Evolutionary conservation across 1,284 basidiomycete genomes (phyloP), one percentile per base, ranked within the genome.

Genomic region (Macrocystidia cucumis): DNA sequence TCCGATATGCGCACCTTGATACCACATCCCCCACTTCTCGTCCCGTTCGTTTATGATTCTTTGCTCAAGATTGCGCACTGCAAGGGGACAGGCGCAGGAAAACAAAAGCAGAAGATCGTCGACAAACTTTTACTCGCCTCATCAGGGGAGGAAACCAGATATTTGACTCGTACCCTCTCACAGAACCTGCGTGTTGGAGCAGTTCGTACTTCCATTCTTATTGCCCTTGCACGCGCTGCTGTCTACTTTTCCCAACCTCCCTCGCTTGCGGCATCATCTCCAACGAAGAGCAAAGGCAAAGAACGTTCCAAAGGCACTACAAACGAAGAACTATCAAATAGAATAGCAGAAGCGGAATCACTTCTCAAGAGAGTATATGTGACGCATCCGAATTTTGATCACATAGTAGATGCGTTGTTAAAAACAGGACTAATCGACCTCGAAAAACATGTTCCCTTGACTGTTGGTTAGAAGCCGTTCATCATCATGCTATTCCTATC

Each of bases 101-200:
- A 76, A 47, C 67, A 76, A 42, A 93, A 91, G 54, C 82, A 86
- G 32, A 74, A 77, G 28, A 69, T 89, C 18, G 83, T 92, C 2
- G 81, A 91, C 47, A 83, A 78, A 49, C 68, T 96, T 23, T 71
- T 96, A 17, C 77, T 96, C 2, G 74, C 89, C 5, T 82, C 89
- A 1, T 76, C 73, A 38, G 92, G 91, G 8, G 92, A 96, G 54
- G 91, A 97, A 60, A 72, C 76, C 13, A 73, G 91, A 19, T 97
- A 81, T 49, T 65, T 96, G 12, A 84, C 87, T 20, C 73, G 92
- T 26, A 91, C 80, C 3, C 67, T 96, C 22, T 75, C 76, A 24
- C 79, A 81, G 45, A 88, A 95, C 56, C 65, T 96, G 26, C 75
- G 91, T 17, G 87, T 90, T 18, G 90, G 90, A 6, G 92, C 91